Conservation (phyloP, 228 moss, liverwort and hornwort species). For the Sphagnum fallax region DNA sequence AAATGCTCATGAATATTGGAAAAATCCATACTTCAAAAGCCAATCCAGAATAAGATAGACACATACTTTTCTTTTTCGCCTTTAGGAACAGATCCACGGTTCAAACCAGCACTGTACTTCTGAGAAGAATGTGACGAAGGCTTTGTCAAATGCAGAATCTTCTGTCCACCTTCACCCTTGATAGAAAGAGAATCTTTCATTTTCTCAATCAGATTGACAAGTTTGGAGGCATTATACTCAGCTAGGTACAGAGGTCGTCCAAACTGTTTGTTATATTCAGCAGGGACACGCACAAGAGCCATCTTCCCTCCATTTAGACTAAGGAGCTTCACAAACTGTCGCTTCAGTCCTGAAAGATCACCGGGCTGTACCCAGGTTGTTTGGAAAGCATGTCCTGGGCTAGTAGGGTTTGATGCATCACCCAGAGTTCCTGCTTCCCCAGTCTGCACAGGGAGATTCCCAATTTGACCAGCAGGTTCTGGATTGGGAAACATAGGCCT, state of each 20-base stretch:
- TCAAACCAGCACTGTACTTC: slow-evolving; percentile 56
- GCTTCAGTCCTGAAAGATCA: slow-evolving; percentile 50
- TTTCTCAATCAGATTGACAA: slow-evolving; percentile 66
- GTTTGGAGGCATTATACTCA: slow-evolving; percentile 58
- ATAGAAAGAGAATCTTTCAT: slow-evolving; percentile 61
- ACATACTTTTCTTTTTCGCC: slow-evolving; percentile 53
- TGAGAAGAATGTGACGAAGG: slow-evolving; percentile 38
- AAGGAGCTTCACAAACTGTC: slow-evolving; percentile 64
- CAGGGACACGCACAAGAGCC: slow-evolving; percentile 69
- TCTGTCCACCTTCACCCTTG: slow-evolving; percentile 63
- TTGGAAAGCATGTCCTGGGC: slow-evolving; percentile 37
- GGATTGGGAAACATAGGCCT: too few relatives aligned
- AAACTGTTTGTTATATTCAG: slow-evolving; percentile 67
- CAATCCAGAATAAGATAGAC: background rate
- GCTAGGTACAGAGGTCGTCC: slow-evolving; percentile 58
- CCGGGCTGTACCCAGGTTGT: slow-evolving; percentile 37
- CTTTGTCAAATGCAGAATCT: slow-evolving; percentile 56
- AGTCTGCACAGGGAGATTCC: too few relatives aligned
- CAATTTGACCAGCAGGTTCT: slow-evolving; percentile 8
- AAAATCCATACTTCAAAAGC: too few relatives aligned
- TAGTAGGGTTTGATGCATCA: slow-evolving; percentile 34
- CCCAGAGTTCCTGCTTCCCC: slow-evolving; percentile 19
- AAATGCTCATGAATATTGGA: too few relatives aligned
- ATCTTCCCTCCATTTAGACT: slow-evolving; percentile 58
- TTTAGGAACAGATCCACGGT: slow-evolving; percentile 44